Conservation (phyloP, 441 rosid species). For the Adansonia grandidieri region DNA sequence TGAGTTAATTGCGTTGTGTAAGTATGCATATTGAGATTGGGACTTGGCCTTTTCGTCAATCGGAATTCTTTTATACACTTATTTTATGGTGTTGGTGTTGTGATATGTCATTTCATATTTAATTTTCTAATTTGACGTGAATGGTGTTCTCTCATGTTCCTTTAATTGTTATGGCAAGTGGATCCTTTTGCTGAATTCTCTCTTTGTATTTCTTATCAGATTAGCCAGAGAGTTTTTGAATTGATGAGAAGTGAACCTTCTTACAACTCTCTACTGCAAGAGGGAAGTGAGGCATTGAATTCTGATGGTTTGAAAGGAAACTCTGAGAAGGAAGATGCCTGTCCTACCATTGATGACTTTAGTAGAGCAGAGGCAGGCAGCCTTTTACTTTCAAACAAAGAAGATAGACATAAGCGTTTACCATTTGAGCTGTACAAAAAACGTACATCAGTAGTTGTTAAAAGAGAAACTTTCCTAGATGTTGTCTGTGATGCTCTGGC, state of each 20-base stretch:
- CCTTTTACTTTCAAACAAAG: slow-evolving; percentile 39
- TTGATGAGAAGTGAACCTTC: slow-evolving; percentile 63
- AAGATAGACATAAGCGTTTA: slow-evolving; percentile 48
- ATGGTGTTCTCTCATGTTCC: neutral
- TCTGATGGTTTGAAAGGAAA: slow-evolving; percentile 40
- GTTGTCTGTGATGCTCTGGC: slow-evolving; percentile 80
- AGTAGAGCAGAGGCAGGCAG: slow-evolving; percentile 36
- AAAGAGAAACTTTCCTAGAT: slow-evolving; percentile 70
- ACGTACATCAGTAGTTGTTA: slow-evolving; percentile 80
- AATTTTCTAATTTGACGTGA: neutral
- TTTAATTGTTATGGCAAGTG: slow-evolving; percentile 26
- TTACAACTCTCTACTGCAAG: slow-evolving; percentile 41
- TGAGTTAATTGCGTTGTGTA: neutral
- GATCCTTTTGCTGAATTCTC: slow-evolving; percentile 28
- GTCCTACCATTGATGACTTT: slow-evolving; percentile 32
- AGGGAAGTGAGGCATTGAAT: slow-evolving; percentile 39
- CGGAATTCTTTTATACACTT: neutral
- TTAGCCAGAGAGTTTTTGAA: slow-evolving; percentile 82
- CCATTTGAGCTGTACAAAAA: slow-evolving; percentile 89
- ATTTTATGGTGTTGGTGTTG: neutral
- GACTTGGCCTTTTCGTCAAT: neutral
- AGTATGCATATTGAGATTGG: neutral
- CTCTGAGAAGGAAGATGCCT: slow-evolving; percentile 37
- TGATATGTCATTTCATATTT: neutral
- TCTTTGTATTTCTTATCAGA: slow-evolving; percentile 53